Evolutionary conservation across 352 stramenopile genomes (phyloP).

Genomic region (Discostella stelligera): DNA sequence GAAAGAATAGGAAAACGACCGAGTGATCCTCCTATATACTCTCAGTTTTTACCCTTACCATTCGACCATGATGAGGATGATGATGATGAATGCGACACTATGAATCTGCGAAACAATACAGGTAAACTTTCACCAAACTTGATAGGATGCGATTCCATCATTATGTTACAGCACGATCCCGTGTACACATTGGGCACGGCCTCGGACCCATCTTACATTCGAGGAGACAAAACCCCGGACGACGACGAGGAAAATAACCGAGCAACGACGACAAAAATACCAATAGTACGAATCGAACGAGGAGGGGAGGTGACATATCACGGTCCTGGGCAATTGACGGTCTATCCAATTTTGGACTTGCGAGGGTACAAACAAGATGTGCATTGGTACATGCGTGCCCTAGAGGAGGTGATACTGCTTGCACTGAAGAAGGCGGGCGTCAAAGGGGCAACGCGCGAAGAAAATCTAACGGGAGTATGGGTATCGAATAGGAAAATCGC

Average conservation of each 20-base stretch:
- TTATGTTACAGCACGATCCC: conserved; percentile 91
- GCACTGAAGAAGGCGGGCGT: conserved; percentile 88
- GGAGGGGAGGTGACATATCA: conserved; percentile 99
- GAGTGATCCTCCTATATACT: conserved; percentile 51
- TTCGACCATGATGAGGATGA: conserved; percentile 10
- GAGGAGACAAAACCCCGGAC: conserved; percentile 24
- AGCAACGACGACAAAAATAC: conserved; percentile 16
- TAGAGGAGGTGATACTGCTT: conserved; percentile 94
- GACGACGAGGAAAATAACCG: conserved; percentile 2
- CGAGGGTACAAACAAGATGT: conserved; percentile 92
- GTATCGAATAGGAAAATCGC: conserved; percentile 93
- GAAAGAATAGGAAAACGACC: conserved; percentile 45
- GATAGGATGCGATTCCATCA: conserved; percentile 65
- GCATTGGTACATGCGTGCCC: conserved; percentile 95
- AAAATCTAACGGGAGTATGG: conserved; percentile 92
- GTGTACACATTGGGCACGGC: conserved; percentile 92
- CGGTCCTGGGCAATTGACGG: conserved; percentile 95
- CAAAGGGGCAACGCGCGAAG: conserved; percentile 84
- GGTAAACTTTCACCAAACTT: conserved; percentile 9
- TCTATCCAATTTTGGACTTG: conserved; percentile 97
- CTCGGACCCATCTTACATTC: conserved; percentile 71
- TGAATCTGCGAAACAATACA: too few species aligned
- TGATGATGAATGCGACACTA: too few species aligned
- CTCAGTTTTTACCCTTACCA: conserved; percentile 36
- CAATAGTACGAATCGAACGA: conserved; percentile 91